A percentile compares a stretch with the other conserved stretches of the same genome.
phyloP scores from a whole-genome alignment of 805 yeast species.

The Myxozyma geophila region DNA sequence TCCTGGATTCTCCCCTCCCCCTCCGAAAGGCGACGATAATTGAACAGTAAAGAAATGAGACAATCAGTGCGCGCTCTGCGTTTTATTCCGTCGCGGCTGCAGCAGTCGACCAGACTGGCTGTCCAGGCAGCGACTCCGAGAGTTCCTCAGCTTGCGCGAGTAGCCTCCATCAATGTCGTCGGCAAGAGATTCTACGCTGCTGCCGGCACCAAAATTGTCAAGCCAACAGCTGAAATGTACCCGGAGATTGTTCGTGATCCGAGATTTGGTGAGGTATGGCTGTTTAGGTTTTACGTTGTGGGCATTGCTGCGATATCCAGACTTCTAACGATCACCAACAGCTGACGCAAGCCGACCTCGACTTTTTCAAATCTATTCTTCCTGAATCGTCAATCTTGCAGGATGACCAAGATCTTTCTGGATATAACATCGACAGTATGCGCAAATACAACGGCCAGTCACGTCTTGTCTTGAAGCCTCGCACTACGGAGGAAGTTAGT shows the following conservation, averaged over 20 bases:
- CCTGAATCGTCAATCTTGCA: constrained; percentile 56
- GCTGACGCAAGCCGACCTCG: constrained; percentile 61
- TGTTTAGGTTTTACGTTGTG: not conserved
- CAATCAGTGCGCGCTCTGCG: constrained; percentile 7
- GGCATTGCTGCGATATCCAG: not conserved
- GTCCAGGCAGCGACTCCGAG: not conserved
- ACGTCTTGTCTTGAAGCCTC: constrained; percentile 78
- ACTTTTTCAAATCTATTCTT: constrained; percentile 63
- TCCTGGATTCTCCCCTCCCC: not conserved
- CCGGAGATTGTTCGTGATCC: constrained; percentile 39
- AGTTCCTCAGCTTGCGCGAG: not conserved
- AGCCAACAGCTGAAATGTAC: constrained; percentile 37
- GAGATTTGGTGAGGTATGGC: constrained; percentile 28
- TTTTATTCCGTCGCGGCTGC: not conserved
- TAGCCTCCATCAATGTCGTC: not conserved
- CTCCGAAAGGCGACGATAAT: not conserved
- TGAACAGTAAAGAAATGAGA: not conserved
- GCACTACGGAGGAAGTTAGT: constrained; percentile 75
- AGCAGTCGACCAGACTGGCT: not conserved
- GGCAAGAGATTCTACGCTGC: constrained; percentile 8
- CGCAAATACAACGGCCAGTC: constrained; percentile 90
- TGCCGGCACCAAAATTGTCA: constrained; percentile 27
- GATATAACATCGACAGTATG: constrained; percentile 92
- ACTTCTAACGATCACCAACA: not conserved
- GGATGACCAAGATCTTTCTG: constrained; percentile 65